Conservation (phyloP, 805 yeast species). For the Candida boleticola region DNA sequence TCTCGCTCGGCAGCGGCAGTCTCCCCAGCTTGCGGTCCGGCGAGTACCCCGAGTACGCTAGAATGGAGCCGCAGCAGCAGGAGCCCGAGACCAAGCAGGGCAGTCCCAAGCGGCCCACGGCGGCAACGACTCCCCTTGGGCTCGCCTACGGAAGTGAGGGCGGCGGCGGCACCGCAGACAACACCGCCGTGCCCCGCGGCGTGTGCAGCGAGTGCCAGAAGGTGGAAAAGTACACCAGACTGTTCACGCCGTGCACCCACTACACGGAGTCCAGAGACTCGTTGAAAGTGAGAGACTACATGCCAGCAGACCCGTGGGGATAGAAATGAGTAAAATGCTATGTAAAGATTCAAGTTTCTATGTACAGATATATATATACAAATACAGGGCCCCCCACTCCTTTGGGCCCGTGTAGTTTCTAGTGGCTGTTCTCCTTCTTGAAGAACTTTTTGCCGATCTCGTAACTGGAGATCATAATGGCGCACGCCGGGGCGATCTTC, state of each 20-base stretch:
- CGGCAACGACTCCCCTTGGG: background rate
- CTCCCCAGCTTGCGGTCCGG: no score
- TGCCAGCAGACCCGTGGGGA: constrained; percentile 10
- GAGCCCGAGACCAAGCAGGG: background rate
- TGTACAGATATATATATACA: background rate
- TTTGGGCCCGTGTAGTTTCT: background rate
- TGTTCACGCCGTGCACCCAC: constrained; percentile 13
- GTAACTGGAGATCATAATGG: constrained; percentile 95
- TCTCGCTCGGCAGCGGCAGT: background rate
- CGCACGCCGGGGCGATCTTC: constrained; percentile 96
- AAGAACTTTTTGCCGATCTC: constrained; percentile 74
- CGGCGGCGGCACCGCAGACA: no score
- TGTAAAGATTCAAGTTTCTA: constrained; percentile 1
- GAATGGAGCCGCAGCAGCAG: background rate
- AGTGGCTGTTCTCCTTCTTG: constrained; percentile 19
- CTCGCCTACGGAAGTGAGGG: background rate
- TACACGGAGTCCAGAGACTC: constrained; percentile 5
- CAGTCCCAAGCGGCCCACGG: background rate
- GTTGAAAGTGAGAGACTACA: constrained; percentile 6
- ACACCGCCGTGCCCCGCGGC: background rate
- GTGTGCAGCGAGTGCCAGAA: constrained; percentile 9
- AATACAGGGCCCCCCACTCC: background rate
- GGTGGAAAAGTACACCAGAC: constrained; percentile 6
- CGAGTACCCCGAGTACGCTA: no score
- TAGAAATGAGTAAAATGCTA: no score